These are phyloP conservation scores for Bombardia bombarda DNA, from an alignment of 495 filamentous ascomycete species.

Conservation along the genomic window DNA sequence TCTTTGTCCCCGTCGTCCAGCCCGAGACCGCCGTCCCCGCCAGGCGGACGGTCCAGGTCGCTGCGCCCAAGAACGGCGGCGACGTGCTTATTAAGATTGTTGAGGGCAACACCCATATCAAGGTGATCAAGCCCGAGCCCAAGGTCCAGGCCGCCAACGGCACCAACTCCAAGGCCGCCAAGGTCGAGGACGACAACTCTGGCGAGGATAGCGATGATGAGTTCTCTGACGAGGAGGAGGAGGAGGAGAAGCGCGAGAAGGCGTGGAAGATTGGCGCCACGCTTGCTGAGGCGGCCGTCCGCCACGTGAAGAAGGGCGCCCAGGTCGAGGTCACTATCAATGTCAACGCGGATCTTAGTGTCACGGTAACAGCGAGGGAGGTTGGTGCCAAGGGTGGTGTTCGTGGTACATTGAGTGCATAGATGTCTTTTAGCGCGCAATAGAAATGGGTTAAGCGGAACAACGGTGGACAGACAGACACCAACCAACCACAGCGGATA, in stretches of 20 bases:
- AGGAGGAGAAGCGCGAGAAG: constrained; percentile 80
- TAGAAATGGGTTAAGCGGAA: no score
- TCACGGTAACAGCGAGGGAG: constrained; percentile 75
- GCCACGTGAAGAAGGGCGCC: constrained; percentile 73
- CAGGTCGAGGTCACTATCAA: constrained; percentile 93
- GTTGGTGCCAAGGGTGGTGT: constrained; percentile 81
- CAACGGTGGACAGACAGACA: no score
- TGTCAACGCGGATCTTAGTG: constrained; percentile 64
- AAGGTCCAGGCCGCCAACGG: constrained; percentile 57
- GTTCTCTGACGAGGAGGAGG: constrained; percentile 58
- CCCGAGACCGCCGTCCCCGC: constrained; percentile 87
- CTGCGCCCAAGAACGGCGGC: constrained; percentile 66
- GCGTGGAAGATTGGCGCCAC: constrained; percentile 83
- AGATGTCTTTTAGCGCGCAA: constrained; percentile 1
- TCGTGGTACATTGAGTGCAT: constrained; percentile 52
- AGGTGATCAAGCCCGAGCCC: constrained; percentile 76
- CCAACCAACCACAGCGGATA: no score
- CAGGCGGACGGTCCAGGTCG: constrained; percentile 69
- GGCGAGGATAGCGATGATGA: constrained; percentile 51
- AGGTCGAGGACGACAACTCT: constrained; percentile 39
- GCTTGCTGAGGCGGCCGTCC: constrained; percentile 79
- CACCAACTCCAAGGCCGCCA: constrained; percentile 27
- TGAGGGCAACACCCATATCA: constrained; percentile 82
- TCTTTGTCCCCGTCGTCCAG: constrained; percentile 70
- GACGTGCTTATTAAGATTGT: constrained; percentile 79